Conservation (phyloP, 257 asterid genomes). For the Solanum rostratum region DNA sequence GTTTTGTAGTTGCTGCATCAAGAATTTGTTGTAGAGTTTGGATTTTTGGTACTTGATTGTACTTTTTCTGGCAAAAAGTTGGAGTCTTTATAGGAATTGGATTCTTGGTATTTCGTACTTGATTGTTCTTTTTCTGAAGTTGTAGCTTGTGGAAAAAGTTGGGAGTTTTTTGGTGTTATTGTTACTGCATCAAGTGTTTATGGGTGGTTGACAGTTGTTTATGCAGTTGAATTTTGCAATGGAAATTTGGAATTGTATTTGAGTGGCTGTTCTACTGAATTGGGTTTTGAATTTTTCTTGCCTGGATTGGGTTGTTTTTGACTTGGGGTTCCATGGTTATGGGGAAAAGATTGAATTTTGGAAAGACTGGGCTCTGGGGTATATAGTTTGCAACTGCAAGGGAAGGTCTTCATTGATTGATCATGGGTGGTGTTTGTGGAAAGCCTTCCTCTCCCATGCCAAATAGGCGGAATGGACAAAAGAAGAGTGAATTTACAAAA, state of each 20-base stretch:
- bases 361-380: slow-evolving; percentile 5
- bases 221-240: not conserved
- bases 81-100: not conserved
- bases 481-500: slow-evolving; percentile 43
- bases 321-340: slow-evolving; percentile 4
- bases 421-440: slow-evolving; percentile 78
- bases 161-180: not conserved
- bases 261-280: slow-evolving; percentile 5
- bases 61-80: slow-evolving; percentile 7
- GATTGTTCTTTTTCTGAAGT: too few relatives aligned
- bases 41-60: slow-evolving; percentile 8
- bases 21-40: not conserved
- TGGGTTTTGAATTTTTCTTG: not conserved
- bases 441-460: slow-evolving; percentile 50
- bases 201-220: not conserved
- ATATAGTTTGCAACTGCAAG: slow-evolving; percentile 15
- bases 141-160: slow-evolving; percentile 8
- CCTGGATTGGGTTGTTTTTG: not conserved
- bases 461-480: slow-evolving; percentile 44
- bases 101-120: not conserved
- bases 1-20: not conserved
- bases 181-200: not conserved
- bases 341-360: slow-evolving; percentile 3
- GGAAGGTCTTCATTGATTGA: slow-evolving; percentile 15
- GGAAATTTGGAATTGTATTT: not conserved